phyloP scores from a whole-genome alignment of 2,329 filamentous ascomycete species.

The Trematosphaeria pertusa region DNA sequence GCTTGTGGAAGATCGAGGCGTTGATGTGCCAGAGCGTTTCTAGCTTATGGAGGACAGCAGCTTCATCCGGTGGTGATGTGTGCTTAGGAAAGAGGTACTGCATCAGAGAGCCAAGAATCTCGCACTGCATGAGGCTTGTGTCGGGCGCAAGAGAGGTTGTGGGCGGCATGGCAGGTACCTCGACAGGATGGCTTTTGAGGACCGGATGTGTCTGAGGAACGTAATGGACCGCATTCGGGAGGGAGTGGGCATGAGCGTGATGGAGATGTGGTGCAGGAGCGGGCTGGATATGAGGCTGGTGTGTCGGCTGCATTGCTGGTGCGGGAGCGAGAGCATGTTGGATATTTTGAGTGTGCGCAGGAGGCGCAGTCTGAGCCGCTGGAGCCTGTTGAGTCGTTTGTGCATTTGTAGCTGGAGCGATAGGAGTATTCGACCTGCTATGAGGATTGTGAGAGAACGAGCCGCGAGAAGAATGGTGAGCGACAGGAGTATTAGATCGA shows the following conservation, averaged over 20 bases:
- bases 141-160: conserved; percentile 19
- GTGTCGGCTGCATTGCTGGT: conserved; percentile 13
- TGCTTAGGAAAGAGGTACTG: conserved; percentile 39
- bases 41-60: conserved; percentile 31
- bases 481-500: conserved; percentile 32
- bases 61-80: conserved; percentile 31
- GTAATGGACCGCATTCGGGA: conserved; percentile 2
- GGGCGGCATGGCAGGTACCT: conserved; percentile 13
- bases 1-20: conserved; percentile 31
- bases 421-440: conserved; percentile 39
- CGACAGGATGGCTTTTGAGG: conserved; percentile 34
- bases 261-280: conserved; percentile 2
- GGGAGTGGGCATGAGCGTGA: conserved; percentile 4
- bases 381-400: conserved; percentile 20
- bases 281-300: conserved; percentile 16
- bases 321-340: conserved; percentile 13
- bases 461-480: conserved; percentile 23
- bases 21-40: conserved; percentile 38
- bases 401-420: conserved; percentile 27
- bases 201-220: conserved; percentile 20
- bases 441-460: conserved; percentile 33
- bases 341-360: conserved; percentile 8
- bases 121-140: conserved; percentile 38
- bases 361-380: conserved; percentile 11
- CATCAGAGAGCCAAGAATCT: conserved; percentile 39